phyloP scores from a whole-genome alignment of 495 filamentous ascomycete species.

The Penicillium goetzii region DNA sequence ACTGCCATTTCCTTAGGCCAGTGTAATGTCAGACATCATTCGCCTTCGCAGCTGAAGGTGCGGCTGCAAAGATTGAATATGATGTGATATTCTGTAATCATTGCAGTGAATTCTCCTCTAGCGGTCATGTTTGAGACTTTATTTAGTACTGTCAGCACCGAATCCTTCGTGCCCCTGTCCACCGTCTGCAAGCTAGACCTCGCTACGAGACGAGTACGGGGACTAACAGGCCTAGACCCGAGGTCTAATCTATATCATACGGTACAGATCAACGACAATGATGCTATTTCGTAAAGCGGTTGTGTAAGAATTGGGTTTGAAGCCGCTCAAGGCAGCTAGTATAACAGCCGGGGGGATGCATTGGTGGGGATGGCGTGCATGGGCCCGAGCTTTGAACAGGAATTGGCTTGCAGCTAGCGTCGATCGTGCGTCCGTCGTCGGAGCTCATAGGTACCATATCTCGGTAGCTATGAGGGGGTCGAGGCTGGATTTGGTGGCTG shows the following conservation, averaged over 20 bases:
- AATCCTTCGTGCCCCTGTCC: not conserved
- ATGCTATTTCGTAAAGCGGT: slow-evolving; percentile 6
- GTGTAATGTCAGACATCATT: not conserved
- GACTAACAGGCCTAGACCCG: not conserved
- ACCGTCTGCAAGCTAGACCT: not conserved
- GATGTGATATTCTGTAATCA: not conserved
- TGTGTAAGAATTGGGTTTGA: slow-evolving; percentile 15
- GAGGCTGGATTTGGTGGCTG: not conserved
- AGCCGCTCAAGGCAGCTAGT: not conserved
- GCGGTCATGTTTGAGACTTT: not conserved
- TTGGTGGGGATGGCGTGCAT: slow-evolving; percentile 6
- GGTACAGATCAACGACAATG: not conserved
- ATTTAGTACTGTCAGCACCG: not conserved
- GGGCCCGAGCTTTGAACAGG: not conserved
- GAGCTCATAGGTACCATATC: slow-evolving; percentile 2
- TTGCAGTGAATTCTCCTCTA: not conserved
- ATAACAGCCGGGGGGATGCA: not conserved
- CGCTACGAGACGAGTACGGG: not conserved
- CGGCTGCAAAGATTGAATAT: not conserved
- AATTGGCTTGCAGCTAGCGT: slow-evolving; percentile 6
- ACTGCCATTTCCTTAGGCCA: not conserved
- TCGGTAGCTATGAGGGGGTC: not conserved
- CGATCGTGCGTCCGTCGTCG: slow-evolving; percentile 10
- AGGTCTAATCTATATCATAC: not conserved
- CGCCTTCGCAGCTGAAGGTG: not conserved